Evolutionary conservation across 805 yeast species (phyloP), one percentile per base, ranked within the genome.

Genomic region (Kodamaea fukazawae): DNA sequence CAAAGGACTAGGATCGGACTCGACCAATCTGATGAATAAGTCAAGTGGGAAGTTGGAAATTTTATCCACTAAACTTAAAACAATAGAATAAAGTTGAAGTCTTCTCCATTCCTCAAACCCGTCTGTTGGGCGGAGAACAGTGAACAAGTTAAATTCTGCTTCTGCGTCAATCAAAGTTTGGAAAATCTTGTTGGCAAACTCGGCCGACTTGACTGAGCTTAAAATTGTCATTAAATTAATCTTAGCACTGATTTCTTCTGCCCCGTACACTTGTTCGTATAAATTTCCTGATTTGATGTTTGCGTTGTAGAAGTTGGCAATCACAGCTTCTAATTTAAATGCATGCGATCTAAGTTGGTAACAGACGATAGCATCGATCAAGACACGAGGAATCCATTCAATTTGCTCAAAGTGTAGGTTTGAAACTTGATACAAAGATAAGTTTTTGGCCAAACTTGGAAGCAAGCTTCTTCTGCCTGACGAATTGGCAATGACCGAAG

Each of bases 1-100:
- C 33, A 80, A 63, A 0, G 96, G 96, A 46, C 93, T 83, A 10
- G 86, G 78, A 46, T 91, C 98, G 2, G 65, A 60, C 10, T 54
- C 70, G 6, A 67, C 49, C 22, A 63, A 39, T 1, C 43, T 34
- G 30, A 71, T 65, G 9, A 86, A 63, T 0, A 38, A 36, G 0
- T 58, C 45, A 7, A 76, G 53, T 6, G 31, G 29, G 25, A 27
- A 27, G 29, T 54, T 47, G 9, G 38, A 29, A 2, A 72, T 45
- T 2, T 57, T 50, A 32, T 68, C 72, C 14, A 71, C 43, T 8
- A 78, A 46, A 2, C 78, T 43, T 11, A 83, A 45, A 8, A 84
- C 49, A 13, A 85, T 67, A 22, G 78, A 73, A 47, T 79, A 73
- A 6, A 79, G 54, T 42, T 72, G 75, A 7, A 86, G 58, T 44